Percentiles rank a stretch among this genome's conserved stretches.
Evolutionary conservation across 2,329 filamentous ascomycete genomes (phyloP).

Genomic region (Botryosphaeria agaves): DNA sequence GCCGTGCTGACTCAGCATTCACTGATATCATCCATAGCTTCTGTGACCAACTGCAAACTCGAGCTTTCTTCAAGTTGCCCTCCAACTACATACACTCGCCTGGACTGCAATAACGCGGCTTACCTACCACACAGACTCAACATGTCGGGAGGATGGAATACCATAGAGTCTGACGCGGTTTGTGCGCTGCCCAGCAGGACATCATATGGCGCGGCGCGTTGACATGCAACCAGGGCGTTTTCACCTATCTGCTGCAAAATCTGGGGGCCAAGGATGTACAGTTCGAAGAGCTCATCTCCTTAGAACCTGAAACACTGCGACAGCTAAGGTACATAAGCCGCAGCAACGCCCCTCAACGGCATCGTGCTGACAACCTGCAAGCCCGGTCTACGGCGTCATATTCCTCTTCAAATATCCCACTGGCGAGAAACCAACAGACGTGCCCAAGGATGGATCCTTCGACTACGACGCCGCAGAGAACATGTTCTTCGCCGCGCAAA

Average conservation of each 20-base stretch:
- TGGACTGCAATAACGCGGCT: too few species aligned
- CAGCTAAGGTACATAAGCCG: conserved; percentile 26
- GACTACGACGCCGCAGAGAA: conserved; percentile 57
- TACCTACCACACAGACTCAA: too few species aligned
- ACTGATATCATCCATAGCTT: too few species aligned
- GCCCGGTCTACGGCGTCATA: conserved; percentile 84
- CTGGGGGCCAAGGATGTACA: conserved; percentile 88
- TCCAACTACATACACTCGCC: too few species aligned
- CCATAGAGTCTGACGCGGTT: conserved; percentile 94
- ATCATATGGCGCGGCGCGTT: too few species aligned
- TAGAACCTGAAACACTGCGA: conserved; percentile 60
- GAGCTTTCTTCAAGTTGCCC: too few species aligned
- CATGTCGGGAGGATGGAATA: conserved; percentile 66
- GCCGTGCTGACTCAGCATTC: too few species aligned
- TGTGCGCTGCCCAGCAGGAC: conserved; percentile 14
- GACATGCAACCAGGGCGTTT: conserved; percentile 61
- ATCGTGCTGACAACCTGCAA: neutral
- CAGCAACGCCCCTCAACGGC: neutral
- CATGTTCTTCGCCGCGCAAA: conserved; percentile 91
- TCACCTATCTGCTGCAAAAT: conserved; percentile 86
- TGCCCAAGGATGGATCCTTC: conserved; percentile 66
- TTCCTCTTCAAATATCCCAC: conserved; percentile 97
- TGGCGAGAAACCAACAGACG: conserved; percentile 43
- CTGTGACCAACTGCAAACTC: too few species aligned
- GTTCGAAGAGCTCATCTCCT: conserved; percentile 86